These are phyloP conservation scores for Lyophyllum shimeji DNA, from an alignment of 768 basidiomycete genomes.

Conservation along the genomic window DNA sequence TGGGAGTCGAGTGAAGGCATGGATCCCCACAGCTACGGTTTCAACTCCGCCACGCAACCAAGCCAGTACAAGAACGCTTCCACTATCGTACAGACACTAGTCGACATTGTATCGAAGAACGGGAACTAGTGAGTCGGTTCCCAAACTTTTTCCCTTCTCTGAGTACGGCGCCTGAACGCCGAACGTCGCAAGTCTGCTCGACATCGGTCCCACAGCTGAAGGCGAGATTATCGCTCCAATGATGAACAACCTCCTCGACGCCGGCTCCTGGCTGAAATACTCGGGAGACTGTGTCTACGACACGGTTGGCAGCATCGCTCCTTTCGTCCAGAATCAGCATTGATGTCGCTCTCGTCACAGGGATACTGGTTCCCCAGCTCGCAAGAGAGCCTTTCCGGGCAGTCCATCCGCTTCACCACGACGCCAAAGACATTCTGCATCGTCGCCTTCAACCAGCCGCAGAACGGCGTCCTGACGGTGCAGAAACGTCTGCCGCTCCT, in stretches of 20 bases:
- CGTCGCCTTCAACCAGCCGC: slow-evolving; percentile 39
- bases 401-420: slow-evolving; percentile 44
- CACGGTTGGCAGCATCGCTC: slow-evolving; percentile 35
- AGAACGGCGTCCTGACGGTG: slow-evolving; percentile 31
- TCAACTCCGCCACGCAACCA: slow-evolving; percentile 40
- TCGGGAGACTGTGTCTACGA: slow-evolving; percentile 52
- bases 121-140: slow-evolving; percentile 51
- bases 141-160: not conserved
- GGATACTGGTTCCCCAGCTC: slow-evolving; percentile 49
- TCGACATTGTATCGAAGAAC: slow-evolving; percentile 62
- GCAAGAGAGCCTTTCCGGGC: slow-evolving; percentile 30
- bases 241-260: slow-evolving; percentile 45
- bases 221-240: slow-evolving; percentile 52
- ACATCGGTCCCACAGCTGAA: slow-evolving; percentile 55
- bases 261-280: slow-evolving; percentile 50
- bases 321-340: not conserved
- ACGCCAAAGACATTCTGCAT: slow-evolving; percentile 53
- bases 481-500: slow-evolving; percentile 42
- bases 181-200: slow-evolving; percentile 36
- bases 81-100: slow-evolving; percentile 48
- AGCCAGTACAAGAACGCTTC: slow-evolving; percentile 48
- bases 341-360: slow-evolving; percentile 19
- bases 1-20: slow-evolving; percentile 66
- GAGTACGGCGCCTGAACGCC: not conserved
- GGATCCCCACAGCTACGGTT: slow-evolving; percentile 52